phyloP scores from a whole-genome alignment of 2,329 filamentous ascomycete species.

The Geoglossum cookeanum region DNA sequence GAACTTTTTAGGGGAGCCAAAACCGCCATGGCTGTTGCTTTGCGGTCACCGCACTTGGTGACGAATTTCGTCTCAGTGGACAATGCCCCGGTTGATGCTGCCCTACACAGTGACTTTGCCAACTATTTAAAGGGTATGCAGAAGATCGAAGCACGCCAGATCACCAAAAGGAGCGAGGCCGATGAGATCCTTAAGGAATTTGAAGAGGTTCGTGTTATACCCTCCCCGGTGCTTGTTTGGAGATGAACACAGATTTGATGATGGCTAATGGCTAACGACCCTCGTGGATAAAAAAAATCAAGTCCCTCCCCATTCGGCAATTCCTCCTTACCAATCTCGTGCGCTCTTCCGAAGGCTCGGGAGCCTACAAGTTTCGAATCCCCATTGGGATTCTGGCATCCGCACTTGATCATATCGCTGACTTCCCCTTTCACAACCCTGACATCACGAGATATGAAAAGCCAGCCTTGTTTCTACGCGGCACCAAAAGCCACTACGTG shows the following conservation, averaged over 20 bases:
- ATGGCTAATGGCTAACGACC: no score
- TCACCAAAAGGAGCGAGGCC: slow-evolving; percentile 56
- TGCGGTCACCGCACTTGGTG: slow-evolving; percentile 48
- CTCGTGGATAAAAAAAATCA: no score
- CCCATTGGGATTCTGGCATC: slow-evolving; percentile 52
- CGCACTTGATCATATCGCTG: slow-evolving; percentile 56
- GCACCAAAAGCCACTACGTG: slow-evolving; percentile 59
- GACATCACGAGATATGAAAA: slow-evolving; percentile 50
- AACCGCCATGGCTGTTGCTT: slow-evolving; percentile 70
- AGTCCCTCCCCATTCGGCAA: slow-evolving; percentile 61
- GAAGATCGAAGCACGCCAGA: slow-evolving; percentile 48
- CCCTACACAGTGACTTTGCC: slow-evolving; percentile 53
- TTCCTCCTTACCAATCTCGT: slow-evolving; percentile 80
- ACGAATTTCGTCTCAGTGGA: slow-evolving; percentile 65
- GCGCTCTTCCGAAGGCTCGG: slow-evolving; percentile 30
- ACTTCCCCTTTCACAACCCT: slow-evolving; percentile 72
- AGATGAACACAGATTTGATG: background rate
- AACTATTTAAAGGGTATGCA: slow-evolving; percentile 74
- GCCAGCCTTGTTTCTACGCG: slow-evolving; percentile 62
- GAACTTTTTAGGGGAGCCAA: slow-evolving; percentile 56
- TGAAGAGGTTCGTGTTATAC: slow-evolving; percentile 35
- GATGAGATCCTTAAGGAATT: slow-evolving; percentile 59
- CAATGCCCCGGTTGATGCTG: slow-evolving; percentile 74
- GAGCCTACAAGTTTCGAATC: slow-evolving; percentile 51
- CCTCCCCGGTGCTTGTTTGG: background rate